Evolutionary conservation across 1,139 yeast genomes (phyloP), one percentile per base, ranked within the genome.

Genomic region (Saccharomycopsis phalli): DNA sequence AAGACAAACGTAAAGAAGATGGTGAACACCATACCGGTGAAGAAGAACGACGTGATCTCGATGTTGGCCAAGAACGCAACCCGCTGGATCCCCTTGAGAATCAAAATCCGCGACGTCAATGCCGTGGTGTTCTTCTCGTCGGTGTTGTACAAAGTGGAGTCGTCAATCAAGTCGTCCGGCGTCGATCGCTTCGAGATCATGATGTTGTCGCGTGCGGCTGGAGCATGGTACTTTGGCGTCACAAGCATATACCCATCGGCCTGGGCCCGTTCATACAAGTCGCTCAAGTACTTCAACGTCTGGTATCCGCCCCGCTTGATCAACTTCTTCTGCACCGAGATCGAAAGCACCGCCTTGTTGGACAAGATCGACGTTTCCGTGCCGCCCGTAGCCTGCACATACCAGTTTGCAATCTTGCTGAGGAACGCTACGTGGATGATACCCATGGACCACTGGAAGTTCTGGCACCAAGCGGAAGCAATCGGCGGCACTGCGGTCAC

Each of bases 391-490:
- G 83, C 63, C 58, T 81, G 86, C 36, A 81, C 74, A 51, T 78
- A 81, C 93, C 93, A 81, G 53, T 88, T 67, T 57, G 81, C 79
- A 51, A 81, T 77, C 44, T 75, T 65, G 59, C 80, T 88, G 87
- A 81, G 80, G 53, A 81, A 81, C 3, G 58, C 53, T 32, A 79
- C 69, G 52, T 76, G 64, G 50, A 81, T 81, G 47, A 81, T 64
- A 1, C 93, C 93, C 88, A 81, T 81, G 2, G 88, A 79, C 93
- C 93, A 81, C 63, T 78, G 79, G 66, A 91, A 91, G 64, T 91
- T 91, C 60, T 91, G 95, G 28, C 94, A 80, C 99, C 99, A 91
- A 3, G 97, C 93, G 2, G 95, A 91, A 7, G 97, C 97, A 50
- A 91, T 86, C 4, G 98, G 98, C 6, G 98, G 98, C 20, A 86